Base-by-base conservation (phyloP, 306 rosid species). In the Abrus pulchellus region DNA sequence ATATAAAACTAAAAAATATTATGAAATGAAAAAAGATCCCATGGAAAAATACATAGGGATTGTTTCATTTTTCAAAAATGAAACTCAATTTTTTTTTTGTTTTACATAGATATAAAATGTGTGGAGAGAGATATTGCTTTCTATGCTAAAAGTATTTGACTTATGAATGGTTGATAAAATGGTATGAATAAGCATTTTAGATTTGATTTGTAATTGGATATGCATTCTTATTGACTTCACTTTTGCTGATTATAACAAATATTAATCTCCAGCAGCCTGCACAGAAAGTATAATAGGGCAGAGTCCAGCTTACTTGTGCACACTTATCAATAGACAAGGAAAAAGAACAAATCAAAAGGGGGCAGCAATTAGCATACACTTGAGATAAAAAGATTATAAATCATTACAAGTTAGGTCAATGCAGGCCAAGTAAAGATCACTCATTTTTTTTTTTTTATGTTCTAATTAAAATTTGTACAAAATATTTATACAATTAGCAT, bases 371-470 rank as follows among this genome's bases (percentile, higher is more conserved):
- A 65, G 29, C 36, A 53, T 11, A 49, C 62, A 59, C 50, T 63
- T 10, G 33, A 73, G 52, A 66, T 44, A 41, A 41, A 65, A 41
- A 49, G 55, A 45, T 60, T 14, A 68, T 45, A 57, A 62, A 44
- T 63, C 70, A 74, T 66, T 67, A 81, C 63, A 73, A 14, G 49
- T 60, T 28, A 41, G 8, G 72, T 80, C 49, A 69, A 76, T 76
- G 78, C 68, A 82, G 74, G 74, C 77, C 82, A 83, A 53, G 10
- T 20, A 20, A 20, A 20, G 20, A 20, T 20, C 20, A 20, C 20
- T 20, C 20, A 20, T 20, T 20, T 20, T 20, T 20, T 20, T 20
- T 20, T 20, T 20, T 20, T 20, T 20, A 20, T 20, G 20, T 20
- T 20, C 0, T 20, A 20, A 20, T 20, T 20, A 20, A 20, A 20